Base-by-base conservation (phyloP, 2,329 filamentous ascomycete species). In the Chrysoporthe austroafricana region DNA sequence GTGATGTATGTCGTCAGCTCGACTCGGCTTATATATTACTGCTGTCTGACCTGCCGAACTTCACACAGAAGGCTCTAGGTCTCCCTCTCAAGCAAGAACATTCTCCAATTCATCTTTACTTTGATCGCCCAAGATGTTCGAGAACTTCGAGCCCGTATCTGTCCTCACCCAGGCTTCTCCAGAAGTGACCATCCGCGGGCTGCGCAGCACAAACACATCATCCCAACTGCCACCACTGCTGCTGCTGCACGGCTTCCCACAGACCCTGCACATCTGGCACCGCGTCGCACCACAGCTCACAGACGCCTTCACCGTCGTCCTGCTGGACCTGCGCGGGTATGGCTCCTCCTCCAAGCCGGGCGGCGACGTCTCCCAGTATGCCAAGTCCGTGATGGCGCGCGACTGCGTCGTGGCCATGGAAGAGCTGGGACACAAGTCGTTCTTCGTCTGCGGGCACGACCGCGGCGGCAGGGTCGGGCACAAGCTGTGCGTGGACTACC, bases 401-500 rank as follows among this genome's bases (percentile, higher is more conserved):
- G 84, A 86, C 72, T 80, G 79, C 68, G 73, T 81, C 8, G 71
- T 73, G 16, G 79, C 84, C 18, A 86, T 86, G 84, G 71, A 78
- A 18, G 56, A 72, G 1, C 75, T 85, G 0, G 79, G 79, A 8
- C 76, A 79, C 71, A 48, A 70, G 0, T 68, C 74, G 0, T 86
- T 84, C 73, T 83, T 76, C 70, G 75, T 89, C 26, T 84, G 84
- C 66, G 84, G 81, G 0, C 86, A 89, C 71, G 86, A 89, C 73
- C 82, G 86, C 50, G 86, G 86, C 3, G 86, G 83, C 0, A 77
- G 85, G 42, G 81, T 88, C 2, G 79, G 84, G 0, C 86, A 88
- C 70, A 84, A 84, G 66, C 76, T 88, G 0, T 81, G 81, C 48
- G 84, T 86, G 18, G 82, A 84, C 64, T 79, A 81, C 50, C 78